phyloP scores from a whole-genome alignment of 441 rosid species.

The Jatropha podagrica region DNA sequence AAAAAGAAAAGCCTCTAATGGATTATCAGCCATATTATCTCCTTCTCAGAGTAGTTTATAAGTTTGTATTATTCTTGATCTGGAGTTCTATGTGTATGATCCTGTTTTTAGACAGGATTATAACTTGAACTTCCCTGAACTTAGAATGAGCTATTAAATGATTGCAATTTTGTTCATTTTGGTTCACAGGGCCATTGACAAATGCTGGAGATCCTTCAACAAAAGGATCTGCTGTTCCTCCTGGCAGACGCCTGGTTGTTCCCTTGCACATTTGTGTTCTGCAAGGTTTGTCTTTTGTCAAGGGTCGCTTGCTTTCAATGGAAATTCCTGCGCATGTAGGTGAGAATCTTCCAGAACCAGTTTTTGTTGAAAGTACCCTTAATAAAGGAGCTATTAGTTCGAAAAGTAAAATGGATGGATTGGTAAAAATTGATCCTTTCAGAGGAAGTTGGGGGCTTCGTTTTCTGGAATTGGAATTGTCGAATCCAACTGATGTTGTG shows the following conservation, averaged over 20 bases:
- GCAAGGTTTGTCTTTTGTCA: slow-evolving; percentile 91
- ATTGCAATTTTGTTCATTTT: slow-evolving; percentile 23
- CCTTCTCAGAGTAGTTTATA: background rate
- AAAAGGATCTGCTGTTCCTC: slow-evolving; percentile 54
- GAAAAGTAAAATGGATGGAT: slow-evolving; percentile 63
- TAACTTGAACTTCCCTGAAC: background rate
- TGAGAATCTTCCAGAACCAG: slow-evolving; percentile 50
- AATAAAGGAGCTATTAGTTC: slow-evolving; percentile 43
- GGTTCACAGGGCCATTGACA: slow-evolving; percentile 57
- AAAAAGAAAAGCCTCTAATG: background rate
- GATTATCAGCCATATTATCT: background rate
- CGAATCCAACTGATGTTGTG: slow-evolving; percentile 91
- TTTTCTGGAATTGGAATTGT: slow-evolving; percentile 90
- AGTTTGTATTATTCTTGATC: background rate
- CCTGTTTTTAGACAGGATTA: background rate
- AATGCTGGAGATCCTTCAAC: slow-evolving; percentile 47
- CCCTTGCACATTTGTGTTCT: slow-evolving; percentile 86
- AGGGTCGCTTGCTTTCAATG: slow-evolving; percentile 95
- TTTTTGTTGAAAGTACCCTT: slow-evolving; percentile 27
- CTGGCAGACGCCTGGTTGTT: slow-evolving; percentile 86
- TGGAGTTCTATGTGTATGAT: background rate
- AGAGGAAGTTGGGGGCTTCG: slow-evolving; percentile 99
- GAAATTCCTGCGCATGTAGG: slow-evolving; percentile 94
- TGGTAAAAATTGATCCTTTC: slow-evolving; percentile 86
- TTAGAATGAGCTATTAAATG: background rate